Evolutionary conservation across 192 early-diverging fungal species (phyloP).

Genomic region (Rhizophlyctis rosea): DNA sequence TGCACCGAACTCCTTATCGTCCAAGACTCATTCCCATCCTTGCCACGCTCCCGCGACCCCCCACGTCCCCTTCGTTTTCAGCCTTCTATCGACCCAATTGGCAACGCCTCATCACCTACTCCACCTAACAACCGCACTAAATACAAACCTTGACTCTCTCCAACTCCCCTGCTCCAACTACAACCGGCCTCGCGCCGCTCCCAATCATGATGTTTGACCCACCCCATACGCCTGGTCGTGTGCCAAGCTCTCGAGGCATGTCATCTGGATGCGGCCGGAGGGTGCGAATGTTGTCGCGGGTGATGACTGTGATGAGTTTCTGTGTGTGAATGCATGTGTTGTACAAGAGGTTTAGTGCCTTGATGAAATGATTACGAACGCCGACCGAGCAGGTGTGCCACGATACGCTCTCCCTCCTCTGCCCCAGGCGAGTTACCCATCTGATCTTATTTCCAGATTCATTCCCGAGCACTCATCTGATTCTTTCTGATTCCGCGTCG

Average conservation of each 20-base stretch:
- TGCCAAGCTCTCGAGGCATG: constrained; percentile 19
- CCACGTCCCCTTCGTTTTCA: neutral
- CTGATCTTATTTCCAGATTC: too few species aligned
- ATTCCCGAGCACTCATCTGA: too few species aligned
- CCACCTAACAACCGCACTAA: neutral
- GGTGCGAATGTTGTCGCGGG: constrained; percentile 55
- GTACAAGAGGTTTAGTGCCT: too few species aligned
- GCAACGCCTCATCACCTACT: constrained; percentile 12
- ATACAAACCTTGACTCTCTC: constrained; percentile 34
- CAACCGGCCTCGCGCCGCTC: constrained; percentile 2
- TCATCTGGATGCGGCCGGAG: constrained; percentile 45
- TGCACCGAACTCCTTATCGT: too few species aligned
- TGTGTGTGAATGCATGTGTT: too few species aligned
- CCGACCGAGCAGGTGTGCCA: too few species aligned
- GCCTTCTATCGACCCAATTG: neutral
- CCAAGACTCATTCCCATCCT: neutral
- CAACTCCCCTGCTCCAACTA: constrained; percentile 23
- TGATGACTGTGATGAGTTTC: constrained; percentile 54
- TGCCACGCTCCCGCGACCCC: constrained; percentile 2
- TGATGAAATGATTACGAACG: too few species aligned
- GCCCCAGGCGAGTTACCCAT: too few species aligned
- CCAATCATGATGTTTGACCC: too few species aligned
- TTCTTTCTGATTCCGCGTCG: too few species aligned
- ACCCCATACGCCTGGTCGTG: too few species aligned
- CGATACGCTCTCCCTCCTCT: too few species aligned